phyloP scores from a whole-genome alignment of 441 rosid genomes.

The Gossypium davidsonii region DNA sequence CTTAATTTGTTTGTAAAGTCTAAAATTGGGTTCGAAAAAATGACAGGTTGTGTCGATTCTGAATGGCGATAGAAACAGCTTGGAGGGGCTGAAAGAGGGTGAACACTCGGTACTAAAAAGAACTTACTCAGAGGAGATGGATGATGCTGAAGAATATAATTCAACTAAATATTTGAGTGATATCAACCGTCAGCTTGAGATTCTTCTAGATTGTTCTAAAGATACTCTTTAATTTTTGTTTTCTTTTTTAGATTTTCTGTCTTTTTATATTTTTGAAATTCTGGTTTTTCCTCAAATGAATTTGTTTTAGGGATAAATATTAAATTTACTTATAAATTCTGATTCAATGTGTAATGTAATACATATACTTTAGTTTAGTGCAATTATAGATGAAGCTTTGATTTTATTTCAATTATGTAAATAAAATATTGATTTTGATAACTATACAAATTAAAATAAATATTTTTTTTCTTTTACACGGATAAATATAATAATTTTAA shows the following conservation, averaged over 20 bases:
- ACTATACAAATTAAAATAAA: too few species aligned
- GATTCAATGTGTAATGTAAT: too few species aligned
- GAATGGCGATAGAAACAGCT: slow-evolving; percentile 40
- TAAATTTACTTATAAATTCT: too few species aligned
- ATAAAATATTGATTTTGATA: too few species aligned
- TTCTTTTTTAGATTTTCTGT: background rate
- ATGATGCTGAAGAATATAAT: slow-evolving; percentile 70
- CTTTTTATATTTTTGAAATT: too few species aligned
- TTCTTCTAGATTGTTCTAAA: slow-evolving; percentile 28
- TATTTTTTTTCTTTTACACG: too few species aligned
- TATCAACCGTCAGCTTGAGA: slow-evolving; percentile 49
- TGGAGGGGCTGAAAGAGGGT: slow-evolving; percentile 29
- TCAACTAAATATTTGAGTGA: slow-evolving; percentile 52
- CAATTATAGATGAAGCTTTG: too few species aligned
- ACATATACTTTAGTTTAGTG: too few species aligned
- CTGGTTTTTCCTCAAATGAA: too few species aligned
- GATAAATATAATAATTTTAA: too few species aligned
- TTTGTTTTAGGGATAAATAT: too few species aligned
- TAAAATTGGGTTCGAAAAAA: background rate
- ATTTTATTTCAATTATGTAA: too few species aligned
- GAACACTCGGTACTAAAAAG: slow-evolving; percentile 36
- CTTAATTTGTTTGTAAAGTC: accelerated
- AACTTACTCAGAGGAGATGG: slow-evolving; percentile 66
- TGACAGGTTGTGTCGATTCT: slow-evolving; percentile 51
- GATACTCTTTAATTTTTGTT: background rate